Conservation (phyloP, 2,329 filamentous ascomycete genomes). For the Ceratocystis variospora region DNA sequence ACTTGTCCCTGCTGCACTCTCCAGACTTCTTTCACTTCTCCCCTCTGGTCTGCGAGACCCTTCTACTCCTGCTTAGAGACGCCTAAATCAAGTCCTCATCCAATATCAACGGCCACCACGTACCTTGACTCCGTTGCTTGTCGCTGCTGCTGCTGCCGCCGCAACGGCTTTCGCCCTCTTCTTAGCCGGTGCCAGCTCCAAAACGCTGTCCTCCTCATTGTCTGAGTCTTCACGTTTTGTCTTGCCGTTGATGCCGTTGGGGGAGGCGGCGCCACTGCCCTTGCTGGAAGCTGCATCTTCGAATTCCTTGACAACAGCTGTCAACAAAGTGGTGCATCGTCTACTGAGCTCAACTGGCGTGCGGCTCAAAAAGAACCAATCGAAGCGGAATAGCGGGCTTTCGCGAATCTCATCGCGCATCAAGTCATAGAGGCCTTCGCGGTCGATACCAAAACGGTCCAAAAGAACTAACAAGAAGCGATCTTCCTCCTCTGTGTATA, state of each 20-base stretch:
- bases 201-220: slow-evolving; percentile 67
- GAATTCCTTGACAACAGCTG: slow-evolving; percentile 89
- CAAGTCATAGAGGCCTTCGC: slow-evolving; percentile 76
- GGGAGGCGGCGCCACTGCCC: slow-evolving; percentile 2
- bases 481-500: slow-evolving; percentile 97
- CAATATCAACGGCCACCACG: slow-evolving; percentile 25
- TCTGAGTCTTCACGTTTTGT: slow-evolving; percentile 73
- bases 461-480: slow-evolving; percentile 87
- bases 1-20: background rate
- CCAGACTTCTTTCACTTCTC: background rate
- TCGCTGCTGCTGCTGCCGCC: background rate
- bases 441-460: slow-evolving; percentile 82
- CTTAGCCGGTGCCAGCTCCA: slow-evolving; percentile 73
- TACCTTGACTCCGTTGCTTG: slow-evolving; percentile 63
- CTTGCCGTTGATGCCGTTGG: slow-evolving; percentile 49
- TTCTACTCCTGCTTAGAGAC: background rate
- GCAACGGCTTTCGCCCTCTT: slow-evolving; percentile 51
- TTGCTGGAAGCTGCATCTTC: slow-evolving; percentile 49
- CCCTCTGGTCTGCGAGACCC: background rate
- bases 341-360: slow-evolving; percentile 86
- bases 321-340: slow-evolving; percentile 84
- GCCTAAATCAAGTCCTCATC: background rate
- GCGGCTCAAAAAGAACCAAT: slow-evolving; percentile 97
- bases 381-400: slow-evolving; percentile 87
- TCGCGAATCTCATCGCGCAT: slow-evolving; percentile 97